Conservation (phyloP, 768 basidiomycete genomes). For the Termitomyces sp. region DNA sequence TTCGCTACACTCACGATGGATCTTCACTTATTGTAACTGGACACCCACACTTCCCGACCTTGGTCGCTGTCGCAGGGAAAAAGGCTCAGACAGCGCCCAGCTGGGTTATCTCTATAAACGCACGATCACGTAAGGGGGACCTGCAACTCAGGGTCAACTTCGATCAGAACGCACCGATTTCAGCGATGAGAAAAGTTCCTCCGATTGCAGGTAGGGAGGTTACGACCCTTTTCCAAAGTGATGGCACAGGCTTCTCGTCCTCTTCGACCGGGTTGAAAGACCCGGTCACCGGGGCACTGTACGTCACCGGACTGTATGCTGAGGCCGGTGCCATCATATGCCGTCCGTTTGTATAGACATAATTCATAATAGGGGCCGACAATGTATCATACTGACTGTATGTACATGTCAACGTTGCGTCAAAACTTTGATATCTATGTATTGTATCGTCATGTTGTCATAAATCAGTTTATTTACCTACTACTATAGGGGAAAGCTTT, state of each 20-base stretch:
- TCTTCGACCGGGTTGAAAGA: conserved; percentile 52
- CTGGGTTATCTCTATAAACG: conserved; percentile 50
- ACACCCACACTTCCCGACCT: conserved; percentile 56
- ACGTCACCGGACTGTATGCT: conserved; percentile 53
- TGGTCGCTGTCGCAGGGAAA: conserved; percentile 39
- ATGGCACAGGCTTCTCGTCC: conserved; percentile 53
- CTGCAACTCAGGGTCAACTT: conserved; percentile 18
- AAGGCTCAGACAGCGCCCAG: conserved; percentile 41
- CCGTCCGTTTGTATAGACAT: conserved; percentile 5
- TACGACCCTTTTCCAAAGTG: conserved; percentile 68
- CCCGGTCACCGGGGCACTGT: conserved; percentile 39
- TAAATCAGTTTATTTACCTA: conserved; percentile 9
- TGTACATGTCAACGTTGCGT: neutral
- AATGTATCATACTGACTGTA: neutral
- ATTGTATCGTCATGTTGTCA: conserved; percentile 2
- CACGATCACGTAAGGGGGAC: conserved; percentile 8
- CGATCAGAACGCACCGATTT: conserved; percentile 42
- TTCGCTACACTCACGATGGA: conserved; percentile 41
- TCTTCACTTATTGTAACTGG: conserved; percentile 53
- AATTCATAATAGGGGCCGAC: neutral
- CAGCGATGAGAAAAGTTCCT: conserved; percentile 36
- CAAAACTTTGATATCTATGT: neutral
- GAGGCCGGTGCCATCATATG: conserved; percentile 51
- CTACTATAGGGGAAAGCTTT: conserved; percentile 7
- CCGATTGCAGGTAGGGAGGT: conserved; percentile 32